These are phyloP conservation scores for Przewalskia tangutica DNA, from an alignment of 257 asterid genomes.

Conservation along the genomic window DNA sequence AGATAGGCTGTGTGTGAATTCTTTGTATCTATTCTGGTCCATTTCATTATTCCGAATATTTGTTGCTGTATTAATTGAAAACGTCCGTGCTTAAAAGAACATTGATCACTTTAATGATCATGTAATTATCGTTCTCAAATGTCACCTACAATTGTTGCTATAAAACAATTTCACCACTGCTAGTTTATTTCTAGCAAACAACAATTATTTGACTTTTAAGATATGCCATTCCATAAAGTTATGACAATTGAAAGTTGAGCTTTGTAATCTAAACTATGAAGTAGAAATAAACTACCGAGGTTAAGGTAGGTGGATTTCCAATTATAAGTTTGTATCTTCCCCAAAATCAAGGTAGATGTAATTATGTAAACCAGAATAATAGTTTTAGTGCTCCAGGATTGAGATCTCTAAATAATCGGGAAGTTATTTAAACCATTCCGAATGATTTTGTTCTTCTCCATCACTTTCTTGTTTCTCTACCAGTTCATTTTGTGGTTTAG, in stretches of 20 bases:
- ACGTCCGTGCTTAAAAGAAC: background rate
- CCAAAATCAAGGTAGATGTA: background rate
- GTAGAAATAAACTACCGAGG: background rate
- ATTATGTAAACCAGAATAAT: background rate
- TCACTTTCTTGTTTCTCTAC: background rate
- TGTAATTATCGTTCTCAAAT: background rate
- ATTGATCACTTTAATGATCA: background rate
- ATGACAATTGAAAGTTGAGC: background rate
- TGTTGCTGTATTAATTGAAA: background rate
- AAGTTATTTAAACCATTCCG: background rate
- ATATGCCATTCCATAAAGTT: background rate
- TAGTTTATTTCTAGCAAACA: background rate
- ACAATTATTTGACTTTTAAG: background rate
- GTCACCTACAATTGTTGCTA: background rate
- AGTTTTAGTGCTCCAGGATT: background rate
- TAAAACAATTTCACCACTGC: background rate
- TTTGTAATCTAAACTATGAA: background rate
- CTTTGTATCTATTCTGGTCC: background rate
- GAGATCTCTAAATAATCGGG: background rate
- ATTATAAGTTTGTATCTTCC: background rate
- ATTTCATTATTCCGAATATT: background rate
- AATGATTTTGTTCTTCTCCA: background rate
- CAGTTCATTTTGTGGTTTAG: background rate
- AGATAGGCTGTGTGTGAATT: background rate
- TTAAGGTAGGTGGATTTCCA: background rate